These are phyloP conservation scores for Penicillium sp. DNA, from an alignment of 2,329 filamentous ascomycete species.

Conservation along the genomic window DNA sequence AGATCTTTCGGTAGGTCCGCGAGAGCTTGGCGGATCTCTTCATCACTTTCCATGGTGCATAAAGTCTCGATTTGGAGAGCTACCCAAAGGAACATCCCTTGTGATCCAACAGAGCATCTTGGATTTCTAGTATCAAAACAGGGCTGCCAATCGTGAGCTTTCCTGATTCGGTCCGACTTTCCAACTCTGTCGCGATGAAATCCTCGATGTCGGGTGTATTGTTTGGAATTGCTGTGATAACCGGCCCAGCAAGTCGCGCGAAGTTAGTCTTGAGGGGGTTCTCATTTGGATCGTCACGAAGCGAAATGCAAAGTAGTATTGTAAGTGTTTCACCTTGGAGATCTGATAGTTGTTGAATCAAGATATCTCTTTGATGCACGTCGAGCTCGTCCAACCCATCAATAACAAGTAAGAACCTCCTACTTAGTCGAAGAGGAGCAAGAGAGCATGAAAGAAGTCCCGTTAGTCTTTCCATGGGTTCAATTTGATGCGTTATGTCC, in stretches of 20 bases:
- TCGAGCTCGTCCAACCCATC: background rate
- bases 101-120: background rate
- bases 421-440: background rate
- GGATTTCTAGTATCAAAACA: background rate
- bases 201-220: background rate
- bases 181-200: background rate
- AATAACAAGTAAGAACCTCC: background rate
- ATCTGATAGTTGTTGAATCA: background rate
- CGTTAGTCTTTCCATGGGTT: background rate
- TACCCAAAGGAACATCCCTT: conserved; percentile 15
- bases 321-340: background rate
- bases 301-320: background rate
- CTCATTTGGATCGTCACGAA: background rate
- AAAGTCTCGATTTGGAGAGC: conserved; percentile 9
- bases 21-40: conserved; percentile 5
- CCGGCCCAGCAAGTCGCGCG: background rate
- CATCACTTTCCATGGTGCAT: conserved; percentile 8
- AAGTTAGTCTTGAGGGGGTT: background rate
- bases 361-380: background rate
- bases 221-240: background rate
- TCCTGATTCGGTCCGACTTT: background rate
- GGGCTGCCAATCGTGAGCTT: background rate
- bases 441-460: background rate
- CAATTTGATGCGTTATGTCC: background rate
- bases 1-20: conserved; percentile 1